These are phyloP conservation scores for Pseudonectria foliicola DNA, from an alignment of 2,329 filamentous ascomycete genomes.

Conservation along the genomic window DNA sequence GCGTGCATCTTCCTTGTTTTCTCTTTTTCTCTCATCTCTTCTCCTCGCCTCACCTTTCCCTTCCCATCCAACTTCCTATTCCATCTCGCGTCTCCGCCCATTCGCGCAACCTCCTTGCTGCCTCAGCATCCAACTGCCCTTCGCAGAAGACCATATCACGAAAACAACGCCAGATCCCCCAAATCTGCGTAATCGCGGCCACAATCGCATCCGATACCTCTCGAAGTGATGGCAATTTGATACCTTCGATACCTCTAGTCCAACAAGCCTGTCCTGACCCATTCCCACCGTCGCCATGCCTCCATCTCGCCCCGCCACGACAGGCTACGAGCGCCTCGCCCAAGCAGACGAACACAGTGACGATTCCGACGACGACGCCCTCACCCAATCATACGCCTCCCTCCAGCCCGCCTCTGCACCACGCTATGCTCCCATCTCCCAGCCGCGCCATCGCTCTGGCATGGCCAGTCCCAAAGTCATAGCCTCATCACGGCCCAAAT, in stretches of 20 bases:
- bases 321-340: constrained; percentile 77
- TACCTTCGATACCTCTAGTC: neutral
- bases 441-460: constrained; percentile 53
- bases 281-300: constrained; percentile 43
- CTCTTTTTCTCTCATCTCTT: too few relatives aligned
- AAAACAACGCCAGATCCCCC: constrained; percentile 11
- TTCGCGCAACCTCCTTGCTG: neutral
- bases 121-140: too few relatives aligned
- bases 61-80: too few relatives aligned
- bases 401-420: constrained; percentile 51
- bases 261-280: neutral
- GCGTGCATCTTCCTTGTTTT: too few relatives aligned
- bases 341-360: constrained; percentile 73
- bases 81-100: too few relatives aligned
- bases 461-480: constrained; percentile 48
- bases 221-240: too few relatives aligned
- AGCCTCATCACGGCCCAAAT: constrained; percentile 30
- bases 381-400: constrained; percentile 47
- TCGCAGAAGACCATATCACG: constrained; percentile 1
- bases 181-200: constrained; percentile 4
- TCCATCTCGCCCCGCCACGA: constrained; percentile 62
- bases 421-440: constrained; percentile 57
- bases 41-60: too few relatives aligned
- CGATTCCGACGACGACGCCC: constrained; percentile 59
- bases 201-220: too few relatives aligned